phyloP scores from a whole-genome alignment of 2,329 filamentous ascomycete species.

The Metarhizium brunneum region DNA sequence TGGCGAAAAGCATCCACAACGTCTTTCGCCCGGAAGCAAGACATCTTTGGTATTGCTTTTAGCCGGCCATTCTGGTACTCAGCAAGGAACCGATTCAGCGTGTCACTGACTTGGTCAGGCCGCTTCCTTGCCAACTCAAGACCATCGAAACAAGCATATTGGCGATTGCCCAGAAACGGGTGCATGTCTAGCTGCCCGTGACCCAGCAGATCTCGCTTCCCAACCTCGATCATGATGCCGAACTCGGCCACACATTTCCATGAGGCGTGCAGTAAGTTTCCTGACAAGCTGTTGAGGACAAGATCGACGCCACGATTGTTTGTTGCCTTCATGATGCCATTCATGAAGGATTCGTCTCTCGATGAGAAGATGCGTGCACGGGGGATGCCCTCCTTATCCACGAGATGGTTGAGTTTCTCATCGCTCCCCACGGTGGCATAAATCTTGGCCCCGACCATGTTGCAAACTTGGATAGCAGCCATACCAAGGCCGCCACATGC shows the following conservation, averaged over 20 bases:
- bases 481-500: slow-evolving; percentile 21
- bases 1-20: slow-evolving; percentile 25
- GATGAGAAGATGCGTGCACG: slow-evolving; percentile 9
- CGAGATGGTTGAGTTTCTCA: slow-evolving; percentile 19
- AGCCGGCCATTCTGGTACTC: slow-evolving; percentile 1
- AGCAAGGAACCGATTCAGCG: background rate
- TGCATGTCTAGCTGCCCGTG: slow-evolving; percentile 30
- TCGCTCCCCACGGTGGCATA: slow-evolving; percentile 21
- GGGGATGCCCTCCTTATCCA: slow-evolving; percentile 16
- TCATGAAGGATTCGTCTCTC: slow-evolving; percentile 18
- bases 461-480: slow-evolving; percentile 17
- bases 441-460: slow-evolving; percentile 11
- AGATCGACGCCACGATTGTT: slow-evolving; percentile 18
- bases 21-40: slow-evolving; percentile 8
- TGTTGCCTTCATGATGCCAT: slow-evolving; percentile 14
- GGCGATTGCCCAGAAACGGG: slow-evolving; percentile 6
- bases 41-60: slow-evolving; percentile 9
- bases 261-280: slow-evolving; percentile 26
- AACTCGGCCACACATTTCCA: slow-evolving; percentile 31
- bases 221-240: slow-evolving; percentile 32
- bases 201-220: slow-evolving; percentile 27
- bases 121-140: no score
- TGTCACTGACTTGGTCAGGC: no score
- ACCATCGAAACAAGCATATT: background rate
- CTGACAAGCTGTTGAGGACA: slow-evolving; percentile 26